Percentiles rank a stretch among this genome's conserved stretches.
Conservation (phyloP, 2,329 filamentous ascomycete species). For the Trichoderma simmonsii region DNA sequence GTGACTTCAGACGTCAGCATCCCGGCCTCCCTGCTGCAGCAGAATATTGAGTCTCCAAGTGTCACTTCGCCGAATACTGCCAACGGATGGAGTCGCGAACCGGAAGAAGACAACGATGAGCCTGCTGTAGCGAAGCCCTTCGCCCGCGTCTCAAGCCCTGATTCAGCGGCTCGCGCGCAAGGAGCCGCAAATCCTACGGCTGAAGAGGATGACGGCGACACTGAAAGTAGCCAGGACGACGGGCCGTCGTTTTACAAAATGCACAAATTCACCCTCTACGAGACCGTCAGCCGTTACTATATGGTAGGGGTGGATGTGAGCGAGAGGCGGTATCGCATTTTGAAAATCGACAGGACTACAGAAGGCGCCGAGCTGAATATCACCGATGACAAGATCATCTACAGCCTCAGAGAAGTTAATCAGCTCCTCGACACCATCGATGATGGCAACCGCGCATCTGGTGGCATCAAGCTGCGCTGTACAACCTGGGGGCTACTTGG, state of each 20-base stretch:
- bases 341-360: slow-evolving; percentile 91
- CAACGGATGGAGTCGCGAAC: slow-evolving; percentile 24
- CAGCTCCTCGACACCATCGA: slow-evolving; percentile 92
- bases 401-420: slow-evolving; percentile 88
- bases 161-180: slow-evolving; percentile 34
- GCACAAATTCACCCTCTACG: slow-evolving; percentile 97
- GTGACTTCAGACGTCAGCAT: slow-evolving; percentile 22
- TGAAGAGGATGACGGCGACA: slow-evolving; percentile 28
- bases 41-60: slow-evolving; percentile 35
- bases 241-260: slow-evolving; percentile 58
- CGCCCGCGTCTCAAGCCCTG: slow-evolving; percentile 52
- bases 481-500: slow-evolving; percentile 91
- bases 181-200: slow-evolving; percentile 7
- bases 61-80: slow-evolving; percentile 27
- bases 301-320: slow-evolving; percentile 89
- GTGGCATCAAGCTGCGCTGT: slow-evolving; percentile 84
- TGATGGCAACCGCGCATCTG: slow-evolving; percentile 87
- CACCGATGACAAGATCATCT: slow-evolving; percentile 91
- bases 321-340: slow-evolving; percentile 81
- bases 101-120: slow-evolving; percentile 56
- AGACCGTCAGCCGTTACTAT: slow-evolving; percentile 90
- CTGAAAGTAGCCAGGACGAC: background rate
- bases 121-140: slow-evolving; percentile 57
- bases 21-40: slow-evolving; percentile 36
- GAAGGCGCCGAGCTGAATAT: slow-evolving; percentile 74